phyloP scores from a whole-genome alignment of 306 rosid genomes.

The Hippophae tibetana region DNA sequence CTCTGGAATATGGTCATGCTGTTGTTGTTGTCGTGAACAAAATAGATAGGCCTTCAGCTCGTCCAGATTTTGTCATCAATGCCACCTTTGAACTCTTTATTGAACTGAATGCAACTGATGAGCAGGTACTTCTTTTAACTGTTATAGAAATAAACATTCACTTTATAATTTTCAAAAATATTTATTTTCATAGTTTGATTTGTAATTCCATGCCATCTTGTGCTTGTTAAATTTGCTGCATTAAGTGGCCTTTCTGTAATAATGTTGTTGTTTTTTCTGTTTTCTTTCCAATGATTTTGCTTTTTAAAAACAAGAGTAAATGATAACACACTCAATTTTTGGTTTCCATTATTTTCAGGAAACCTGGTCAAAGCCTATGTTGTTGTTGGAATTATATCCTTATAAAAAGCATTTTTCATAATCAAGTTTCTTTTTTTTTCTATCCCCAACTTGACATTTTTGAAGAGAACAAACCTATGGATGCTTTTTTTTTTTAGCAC shows the following conservation, averaged over 20 bases:
- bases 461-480: too few relatives aligned
- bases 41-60: conserved; percentile 91
- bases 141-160: conserved; percentile 7
- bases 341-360: too few relatives aligned
- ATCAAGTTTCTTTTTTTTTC: too few relatives aligned
- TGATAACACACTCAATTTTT: too few relatives aligned
- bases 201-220: conserved; percentile 1
- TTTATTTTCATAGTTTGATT: conserved; percentile 2
- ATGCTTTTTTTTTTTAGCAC: too few relatives aligned
- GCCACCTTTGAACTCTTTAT: conserved; percentile 96
- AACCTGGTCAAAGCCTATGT: too few relatives aligned
- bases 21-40: conserved; percentile 98
- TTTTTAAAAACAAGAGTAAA: too few relatives aligned
- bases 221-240: background rate
- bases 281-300: too few relatives aligned
- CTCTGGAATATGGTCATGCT: conserved; percentile 91
- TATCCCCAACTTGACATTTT: too few relatives aligned
- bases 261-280: too few relatives aligned
- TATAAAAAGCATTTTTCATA: too few relatives aligned
- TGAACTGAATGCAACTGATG: conserved; percentile 90
- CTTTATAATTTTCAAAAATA: conserved; percentile 4
- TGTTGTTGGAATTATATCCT: too few relatives aligned
- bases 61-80: conserved; percentile 85
- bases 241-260: background rate
- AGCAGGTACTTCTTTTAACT: conserved; percentile 50